These are phyloP conservation scores for Fusarium burgessii DNA, from an alignment of 2,329 filamentous ascomycete genomes.

Conservation along the genomic window DNA sequence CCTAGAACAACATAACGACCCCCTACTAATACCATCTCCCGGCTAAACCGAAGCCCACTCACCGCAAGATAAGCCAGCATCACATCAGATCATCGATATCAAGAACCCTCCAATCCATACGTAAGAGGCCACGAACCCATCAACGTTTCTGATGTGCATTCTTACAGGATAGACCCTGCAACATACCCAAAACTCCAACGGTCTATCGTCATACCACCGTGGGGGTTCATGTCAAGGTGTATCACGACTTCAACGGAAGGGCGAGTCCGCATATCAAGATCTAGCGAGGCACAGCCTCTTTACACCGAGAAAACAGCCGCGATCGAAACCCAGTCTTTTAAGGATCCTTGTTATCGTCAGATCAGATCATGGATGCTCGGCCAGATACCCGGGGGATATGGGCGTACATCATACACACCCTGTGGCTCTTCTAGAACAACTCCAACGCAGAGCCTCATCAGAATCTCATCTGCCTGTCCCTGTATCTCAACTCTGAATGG, in stretches of 20 bases:
- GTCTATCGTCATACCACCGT: slow-evolving; percentile 18
- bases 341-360: slow-evolving; percentile 13
- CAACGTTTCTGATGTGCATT: slow-evolving; percentile 2
- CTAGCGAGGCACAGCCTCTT: background rate
- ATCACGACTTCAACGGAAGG: slow-evolving; percentile 19
- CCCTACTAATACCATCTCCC: background rate
- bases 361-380: slow-evolving; percentile 38
- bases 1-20: background rate
- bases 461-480: slow-evolving; percentile 6
- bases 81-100: slow-evolving; percentile 27
- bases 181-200: background rate
- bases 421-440: background rate
- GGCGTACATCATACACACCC: slow-evolving; percentile 8
- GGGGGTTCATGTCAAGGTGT: background rate
- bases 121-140: slow-evolving; percentile 4
- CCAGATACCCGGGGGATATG: slow-evolving; percentile 26
- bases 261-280: slow-evolving; percentile 31
- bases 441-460: slow-evolving; percentile 15
- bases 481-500: slow-evolving; percentile 3
- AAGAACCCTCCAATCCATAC: slow-evolving; percentile 6
- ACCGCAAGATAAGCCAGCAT: slow-evolving; percentile 28
- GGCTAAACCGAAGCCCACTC: slow-evolving; percentile 20
- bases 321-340: slow-evolving; percentile 3
- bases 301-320: slow-evolving; percentile 35
- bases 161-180: background rate